Evolutionary conservation across 2,329 filamentous ascomycete genomes (phyloP).

Genomic region (Nemania sp.): DNA sequence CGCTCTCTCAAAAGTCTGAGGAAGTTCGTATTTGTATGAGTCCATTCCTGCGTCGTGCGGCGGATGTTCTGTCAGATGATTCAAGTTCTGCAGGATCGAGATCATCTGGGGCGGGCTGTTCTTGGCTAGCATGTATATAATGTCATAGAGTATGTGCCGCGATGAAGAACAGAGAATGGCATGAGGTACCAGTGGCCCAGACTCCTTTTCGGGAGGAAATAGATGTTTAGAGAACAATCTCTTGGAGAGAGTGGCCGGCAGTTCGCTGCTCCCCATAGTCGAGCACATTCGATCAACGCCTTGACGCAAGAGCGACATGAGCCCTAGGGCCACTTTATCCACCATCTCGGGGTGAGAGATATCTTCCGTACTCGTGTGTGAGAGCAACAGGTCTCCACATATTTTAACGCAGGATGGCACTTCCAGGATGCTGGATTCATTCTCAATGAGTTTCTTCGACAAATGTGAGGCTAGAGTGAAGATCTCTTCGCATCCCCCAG

Average conservation of each 20-base stretch:
- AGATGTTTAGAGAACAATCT: constrained; percentile 66
- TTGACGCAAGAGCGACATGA: constrained; percentile 42
- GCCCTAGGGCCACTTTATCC: constrained; percentile 44
- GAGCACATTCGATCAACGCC: constrained; percentile 35
- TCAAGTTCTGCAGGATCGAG: constrained; percentile 55
- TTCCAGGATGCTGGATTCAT: constrained; percentile 31
- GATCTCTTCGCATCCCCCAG: constrained; percentile 48
- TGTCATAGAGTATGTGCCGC: constrained; percentile 61
- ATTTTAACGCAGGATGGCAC: constrained; percentile 29
- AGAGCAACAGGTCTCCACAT: constrained; percentile 34
- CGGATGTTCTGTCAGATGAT: constrained; percentile 52
- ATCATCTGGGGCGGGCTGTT: constrained; percentile 53
- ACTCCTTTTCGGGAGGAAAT: constrained; percentile 57
- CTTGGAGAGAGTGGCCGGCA: constrained; percentile 42
- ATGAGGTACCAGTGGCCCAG: constrained; percentile 40
- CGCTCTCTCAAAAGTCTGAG: constrained; percentile 64
- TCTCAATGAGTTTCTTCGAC: constrained; percentile 36
- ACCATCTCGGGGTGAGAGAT: constrained; percentile 43
- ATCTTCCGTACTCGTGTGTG: constrained; percentile 39
- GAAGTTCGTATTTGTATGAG: constrained; percentile 64
- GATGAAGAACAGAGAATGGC: constrained; percentile 58
- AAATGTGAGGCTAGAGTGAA: constrained; percentile 35
- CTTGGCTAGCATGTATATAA: constrained; percentile 60
- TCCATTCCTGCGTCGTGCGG: constrained; percentile 48
- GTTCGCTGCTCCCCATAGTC: constrained; percentile 26